Percentiles rank a stretch among this genome's conserved stretches.
Conservation (phyloP, 2,329 filamentous ascomycete species). For the Chrysoporthe cubensis region DNA sequence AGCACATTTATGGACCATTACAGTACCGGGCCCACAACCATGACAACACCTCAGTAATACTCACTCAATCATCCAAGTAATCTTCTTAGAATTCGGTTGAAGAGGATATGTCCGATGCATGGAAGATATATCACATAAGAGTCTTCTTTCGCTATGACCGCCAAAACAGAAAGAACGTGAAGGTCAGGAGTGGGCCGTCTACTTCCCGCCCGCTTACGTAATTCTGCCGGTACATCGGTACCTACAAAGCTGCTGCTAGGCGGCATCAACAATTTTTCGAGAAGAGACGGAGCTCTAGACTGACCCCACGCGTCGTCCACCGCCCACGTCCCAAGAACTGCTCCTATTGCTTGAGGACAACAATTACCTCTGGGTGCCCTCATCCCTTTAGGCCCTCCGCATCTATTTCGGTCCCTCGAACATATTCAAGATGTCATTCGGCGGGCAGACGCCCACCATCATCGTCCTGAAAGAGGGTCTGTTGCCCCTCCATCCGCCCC, state of each 20-base stretch:
- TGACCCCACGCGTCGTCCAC: slow-evolving; percentile 14
- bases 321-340: slow-evolving; percentile 11
- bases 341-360: neutral
- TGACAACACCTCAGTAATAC: neutral
- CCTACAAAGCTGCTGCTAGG: slow-evolving; percentile 4
- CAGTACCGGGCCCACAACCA: neutral
- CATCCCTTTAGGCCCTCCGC: neutral
- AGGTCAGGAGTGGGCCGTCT: neutral
- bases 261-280: slow-evolving; percentile 18
- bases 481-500: slow-evolving; percentile 43
- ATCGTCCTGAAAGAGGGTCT: slow-evolving; percentile 96
- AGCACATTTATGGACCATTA: too few relatives aligned
- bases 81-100: too few relatives aligned
- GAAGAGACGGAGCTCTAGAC: slow-evolving; percentile 8
- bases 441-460: slow-evolving; percentile 95
- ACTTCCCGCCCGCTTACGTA: neutral
- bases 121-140: too few relatives aligned
- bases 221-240: slow-evolving; percentile 2
- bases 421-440: slow-evolving; percentile 78
- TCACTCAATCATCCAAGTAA: neutral
- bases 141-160: too few relatives aligned
- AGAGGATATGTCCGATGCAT: too few relatives aligned
- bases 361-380: neutral
- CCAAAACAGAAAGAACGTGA: neutral
- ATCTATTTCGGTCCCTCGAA: neutral